phyloP scores from a whole-genome alignment of 805 yeast genomes.

The Suhomyces sp. region DNA sequence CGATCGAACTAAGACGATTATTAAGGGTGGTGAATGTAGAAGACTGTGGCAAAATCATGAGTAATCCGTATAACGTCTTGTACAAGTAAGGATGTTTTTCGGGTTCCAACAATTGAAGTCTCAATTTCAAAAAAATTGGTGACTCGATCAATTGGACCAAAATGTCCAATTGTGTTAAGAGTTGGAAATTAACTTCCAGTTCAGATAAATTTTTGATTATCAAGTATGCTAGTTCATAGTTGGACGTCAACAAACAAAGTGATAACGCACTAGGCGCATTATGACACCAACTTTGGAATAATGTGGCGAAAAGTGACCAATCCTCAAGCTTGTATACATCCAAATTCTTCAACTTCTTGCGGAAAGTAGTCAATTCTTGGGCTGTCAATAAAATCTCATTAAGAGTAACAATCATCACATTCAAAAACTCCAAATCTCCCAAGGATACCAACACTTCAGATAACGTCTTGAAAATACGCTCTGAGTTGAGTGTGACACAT shows the following conservation, averaged over 20 bases:
- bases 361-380: constrained; percentile 69
- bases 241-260: constrained; percentile 80
- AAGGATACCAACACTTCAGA: constrained; percentile 65
- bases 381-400: constrained; percentile 85
- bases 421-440: constrained; percentile 63
- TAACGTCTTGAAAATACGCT: constrained; percentile 75
- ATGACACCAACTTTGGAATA: constrained; percentile 89
- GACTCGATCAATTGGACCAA: constrained; percentile 88
- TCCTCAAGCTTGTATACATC: constrained; percentile 57
- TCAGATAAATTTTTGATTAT: constrained; percentile 79
- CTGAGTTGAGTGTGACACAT: constrained; percentile 78
- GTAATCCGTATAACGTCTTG: constrained; percentile 85
- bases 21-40: constrained; percentile 81
- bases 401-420: constrained; percentile 80
- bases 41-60: constrained; percentile 94
- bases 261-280: constrained; percentile 88
- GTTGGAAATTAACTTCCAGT: constrained; percentile 73
- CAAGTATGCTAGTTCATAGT: constrained; percentile 83
- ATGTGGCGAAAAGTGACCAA: constrained; percentile 64
- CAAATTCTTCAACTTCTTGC: constrained; percentile 61
- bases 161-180: constrained; percentile 83
- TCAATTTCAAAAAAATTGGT: constrained; percentile 83
- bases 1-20: constrained; percentile 66
- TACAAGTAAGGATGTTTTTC: constrained; percentile 75
- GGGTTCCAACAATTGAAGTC: constrained; percentile 88